Evolutionary conservation across 2,329 filamentous ascomycete genomes (phyloP), one percentile per base, ranked within the genome.

Genomic region (Aspergillus caelatus): DNA sequence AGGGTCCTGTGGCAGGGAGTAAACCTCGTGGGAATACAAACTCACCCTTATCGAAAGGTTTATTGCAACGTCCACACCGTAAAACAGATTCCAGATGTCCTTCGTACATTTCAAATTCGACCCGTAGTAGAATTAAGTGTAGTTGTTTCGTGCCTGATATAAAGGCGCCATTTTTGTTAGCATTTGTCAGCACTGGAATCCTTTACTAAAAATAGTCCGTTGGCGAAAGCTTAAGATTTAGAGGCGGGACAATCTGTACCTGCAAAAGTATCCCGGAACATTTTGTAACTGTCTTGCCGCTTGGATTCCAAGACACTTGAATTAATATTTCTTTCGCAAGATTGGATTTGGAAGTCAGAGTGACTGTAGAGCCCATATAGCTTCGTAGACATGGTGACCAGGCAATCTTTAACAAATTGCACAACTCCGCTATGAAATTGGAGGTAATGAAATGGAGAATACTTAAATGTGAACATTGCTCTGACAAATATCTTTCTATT

Each of bases 1-100:
- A n/a, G 14, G 21, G 0, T 14, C 9, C 11, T 0, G 3, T 1
- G 8, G 5, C 4, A n/a, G 19, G 1, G 10, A 11, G 8, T 10
- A 43, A 9, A 36, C 5, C 12, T 14, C 6, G 8, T 43, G 9
- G 19, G 26, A 28, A 14, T 3, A 28, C 5, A 4, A 26, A 36
- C 45, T 26, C 11, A 48, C 45, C 21, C 14, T 48, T 26, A 0
- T 48, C 45, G 8, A 48, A 48, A 4, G 45, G 45, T 19, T 48
- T 48, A 26, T 48, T 28, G 45, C 45, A 48, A 8, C 11, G 45
- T 3, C 12, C 11, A 28, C 45, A 48, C 11, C 45, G 45, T 2
- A 48, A 11, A 16, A 48, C 23, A 8, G 45, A 12, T 48, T 48
- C 11, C 6, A 16, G 12, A 3, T 10, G 3, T 28, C 6, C 23